Percentiles rank a stretch among this genome's conserved stretches.
phyloP scores from a whole-genome alignment of 306 rosid genomes.

The Begonia loranthoides region DNA sequence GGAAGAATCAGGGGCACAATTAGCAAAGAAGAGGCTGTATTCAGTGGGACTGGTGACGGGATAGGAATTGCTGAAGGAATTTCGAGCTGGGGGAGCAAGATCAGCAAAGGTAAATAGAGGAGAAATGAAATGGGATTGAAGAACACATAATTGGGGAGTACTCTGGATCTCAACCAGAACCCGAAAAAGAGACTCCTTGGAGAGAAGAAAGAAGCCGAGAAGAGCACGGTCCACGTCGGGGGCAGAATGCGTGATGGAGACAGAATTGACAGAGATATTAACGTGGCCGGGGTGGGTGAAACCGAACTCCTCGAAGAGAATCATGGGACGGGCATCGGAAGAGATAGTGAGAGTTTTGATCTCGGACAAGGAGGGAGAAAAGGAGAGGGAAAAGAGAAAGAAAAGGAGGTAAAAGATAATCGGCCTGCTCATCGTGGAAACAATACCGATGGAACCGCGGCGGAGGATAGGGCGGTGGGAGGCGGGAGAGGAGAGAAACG shows the following conservation, averaged over 20 bases:
- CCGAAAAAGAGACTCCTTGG: conserved; percentile 55
- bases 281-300: conserved; percentile 62
- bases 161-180: conserved; percentile 63
- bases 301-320: conserved; percentile 66
- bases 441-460: neutral
- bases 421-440: neutral
- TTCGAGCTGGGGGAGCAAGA: conserved; percentile 48
- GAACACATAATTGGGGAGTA: conserved; percentile 47
- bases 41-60: conserved; percentile 44
- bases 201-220: conserved; percentile 71
- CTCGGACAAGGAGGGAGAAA: conserved; percentile 35
- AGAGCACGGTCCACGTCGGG: conserved; percentile 22
- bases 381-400: conserved; percentile 8
- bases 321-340: conserved; percentile 54
- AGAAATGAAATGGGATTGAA: conserved; percentile 31
- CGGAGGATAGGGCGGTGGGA: neutral
- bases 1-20: conserved; percentile 41
- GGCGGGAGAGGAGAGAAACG: too few relatives aligned
- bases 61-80: conserved; percentile 27
- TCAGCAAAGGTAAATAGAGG: conserved; percentile 36
- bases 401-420: conserved; percentile 2
- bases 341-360: conserved; percentile 47
- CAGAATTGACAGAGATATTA: conserved; percentile 28
- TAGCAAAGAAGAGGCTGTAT: conserved; percentile 58
- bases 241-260: conserved; percentile 20